phyloP scores from a whole-genome alignment of 768 basidiomycete genomes.

The Coprinopsis sp. region DNA sequence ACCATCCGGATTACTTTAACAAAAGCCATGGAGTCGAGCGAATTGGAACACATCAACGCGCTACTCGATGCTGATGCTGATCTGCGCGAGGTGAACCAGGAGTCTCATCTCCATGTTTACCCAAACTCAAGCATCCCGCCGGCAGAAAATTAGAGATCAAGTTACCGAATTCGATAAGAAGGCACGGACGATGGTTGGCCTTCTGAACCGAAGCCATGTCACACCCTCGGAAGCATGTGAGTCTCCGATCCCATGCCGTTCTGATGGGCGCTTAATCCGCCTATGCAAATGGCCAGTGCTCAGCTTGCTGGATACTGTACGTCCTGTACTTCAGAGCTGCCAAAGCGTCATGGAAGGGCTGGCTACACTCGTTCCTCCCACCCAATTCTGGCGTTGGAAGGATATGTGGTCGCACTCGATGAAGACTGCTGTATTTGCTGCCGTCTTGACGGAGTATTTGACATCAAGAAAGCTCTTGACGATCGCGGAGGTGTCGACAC shows the following conservation, averaged over 20 bases:
- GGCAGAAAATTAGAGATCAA: slow-evolving; percentile 77
- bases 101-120: not conserved
- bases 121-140: slow-evolving; percentile 3
- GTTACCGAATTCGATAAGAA: slow-evolving; percentile 73
- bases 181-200: slow-evolving; percentile 64
- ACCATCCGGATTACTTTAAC: not conserved
- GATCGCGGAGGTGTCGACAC: slow-evolving; percentile 43
- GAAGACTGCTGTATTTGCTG: slow-evolving; percentile 61
- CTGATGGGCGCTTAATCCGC: not conserved
- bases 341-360: slow-evolving; percentile 45
- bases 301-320: slow-evolving; percentile 50
- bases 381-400: slow-evolving; percentile 83
- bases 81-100: slow-evolving; percentile 58
- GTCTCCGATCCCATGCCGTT: slow-evolving; percentile 16
- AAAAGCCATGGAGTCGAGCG: slow-evolving; percentile 46
- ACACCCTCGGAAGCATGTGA: slow-evolving; percentile 58
- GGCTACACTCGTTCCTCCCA: slow-evolving; percentile 56
- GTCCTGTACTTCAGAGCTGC: slow-evolving; percentile 53
- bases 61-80: slow-evolving; percentile 62
- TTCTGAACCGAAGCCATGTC: slow-evolving; percentile 76
- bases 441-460: slow-evolving; percentile 63
- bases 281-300: slow-evolving; percentile 43
- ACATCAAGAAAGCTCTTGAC: slow-evolving; percentile 54
- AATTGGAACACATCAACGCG: slow-evolving; percentile 52
- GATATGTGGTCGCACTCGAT: slow-evolving; percentile 77